Evolutionary conservation across 1,284 basidiomycete genomes (phyloP).

Genomic region (Amylostereum areolatum): DNA sequence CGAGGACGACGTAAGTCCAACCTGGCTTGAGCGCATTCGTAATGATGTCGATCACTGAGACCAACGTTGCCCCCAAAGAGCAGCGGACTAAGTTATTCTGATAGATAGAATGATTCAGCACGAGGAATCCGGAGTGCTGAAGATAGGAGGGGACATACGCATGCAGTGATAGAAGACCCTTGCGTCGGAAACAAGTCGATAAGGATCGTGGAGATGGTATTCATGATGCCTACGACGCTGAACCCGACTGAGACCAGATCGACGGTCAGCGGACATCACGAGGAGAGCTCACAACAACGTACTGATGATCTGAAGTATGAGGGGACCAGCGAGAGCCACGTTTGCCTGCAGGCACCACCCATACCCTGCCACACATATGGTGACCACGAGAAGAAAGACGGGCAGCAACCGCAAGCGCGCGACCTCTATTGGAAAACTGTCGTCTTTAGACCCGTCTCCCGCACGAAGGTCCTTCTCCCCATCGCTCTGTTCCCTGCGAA

Average conservation of each 20-base stretch:
- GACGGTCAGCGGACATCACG: not conserved
- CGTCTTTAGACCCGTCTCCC: conserved; percentile 25
- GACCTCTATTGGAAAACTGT: conserved; percentile 51
- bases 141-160: conserved; percentile 31
- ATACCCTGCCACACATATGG: conserved; percentile 45
- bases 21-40: conserved; percentile 35
- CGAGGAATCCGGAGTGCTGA: not conserved
- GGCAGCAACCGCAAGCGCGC: conserved; percentile 44
- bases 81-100: conserved; percentile 60
- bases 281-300: conserved; percentile 18
- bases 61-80: conserved; percentile 39
- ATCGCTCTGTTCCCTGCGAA: conserved; percentile 15
- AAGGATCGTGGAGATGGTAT: conserved; percentile 47
- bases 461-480: conserved; percentile 17
- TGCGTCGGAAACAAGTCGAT: conserved; percentile 56
- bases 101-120: not conserved
- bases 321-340: conserved; percentile 47
- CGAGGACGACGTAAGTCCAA: conserved; percentile 47
- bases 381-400: conserved; percentile 33
- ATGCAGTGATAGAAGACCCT: conserved; percentile 60
- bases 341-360: conserved; percentile 56
- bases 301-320: conserved; percentile 55
- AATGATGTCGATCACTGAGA: conserved; percentile 43
- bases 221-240: conserved; percentile 35
- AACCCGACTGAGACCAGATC: conserved; percentile 40